These are phyloP conservation scores for Neurospora sp. DNA, from an alignment of 495 filamentous ascomycete species.

Conservation along the genomic window DNA sequence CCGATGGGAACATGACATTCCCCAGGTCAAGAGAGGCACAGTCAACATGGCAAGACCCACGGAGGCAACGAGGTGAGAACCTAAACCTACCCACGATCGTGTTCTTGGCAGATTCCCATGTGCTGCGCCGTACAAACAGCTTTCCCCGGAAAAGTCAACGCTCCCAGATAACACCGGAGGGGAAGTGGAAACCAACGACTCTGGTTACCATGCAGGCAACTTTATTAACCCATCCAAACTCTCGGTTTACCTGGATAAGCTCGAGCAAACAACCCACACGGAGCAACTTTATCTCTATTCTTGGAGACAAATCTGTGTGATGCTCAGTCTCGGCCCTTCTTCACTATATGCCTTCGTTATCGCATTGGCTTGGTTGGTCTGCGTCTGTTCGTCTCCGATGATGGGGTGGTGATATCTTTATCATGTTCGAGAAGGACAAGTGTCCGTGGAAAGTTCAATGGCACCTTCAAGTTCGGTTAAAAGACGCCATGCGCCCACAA, in stretches of 20 bases:
- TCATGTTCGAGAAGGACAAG: neutral
- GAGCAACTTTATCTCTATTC: slow-evolving; percentile 18
- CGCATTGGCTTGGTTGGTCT: neutral
- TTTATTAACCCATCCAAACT: neutral
- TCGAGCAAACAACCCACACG: neutral
- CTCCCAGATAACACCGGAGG: neutral
- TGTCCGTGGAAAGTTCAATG: neutral
- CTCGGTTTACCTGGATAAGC: slow-evolving; percentile 15
- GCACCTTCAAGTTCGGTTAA: neutral
- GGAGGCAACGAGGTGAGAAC: neutral
- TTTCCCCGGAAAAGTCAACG: neutral
- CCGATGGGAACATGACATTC: neutral
- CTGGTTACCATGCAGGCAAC: too few relatives aligned
- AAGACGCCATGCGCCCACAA: neutral
- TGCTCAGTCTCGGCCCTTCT: neutral
- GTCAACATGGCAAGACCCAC: neutral
- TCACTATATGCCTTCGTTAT: neutral
- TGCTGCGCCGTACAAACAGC: neutral
- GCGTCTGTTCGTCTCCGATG: neutral
- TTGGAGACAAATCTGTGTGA: neutral
- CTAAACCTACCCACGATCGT: neutral
- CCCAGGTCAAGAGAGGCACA: neutral
- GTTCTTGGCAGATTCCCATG: neutral
- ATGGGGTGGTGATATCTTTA: neutral
- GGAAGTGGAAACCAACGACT: neutral